These are phyloP conservation scores for Otatea glauca DNA, from an alignment of 176 grass and related monocot species.

Conservation along the genomic window DNA sequence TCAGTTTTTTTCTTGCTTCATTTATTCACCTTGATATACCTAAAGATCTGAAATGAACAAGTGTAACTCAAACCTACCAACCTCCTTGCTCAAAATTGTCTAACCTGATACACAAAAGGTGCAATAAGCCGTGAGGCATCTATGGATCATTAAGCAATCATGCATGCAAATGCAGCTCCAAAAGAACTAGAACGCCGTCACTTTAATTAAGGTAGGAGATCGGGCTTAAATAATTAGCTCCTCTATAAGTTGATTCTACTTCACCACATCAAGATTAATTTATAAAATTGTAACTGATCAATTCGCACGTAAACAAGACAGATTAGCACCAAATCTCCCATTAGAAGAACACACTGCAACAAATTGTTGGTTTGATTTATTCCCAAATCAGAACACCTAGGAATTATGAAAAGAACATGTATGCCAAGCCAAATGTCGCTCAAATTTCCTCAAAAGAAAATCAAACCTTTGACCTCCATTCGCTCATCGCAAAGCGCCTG, in stretches of 20 bases:
- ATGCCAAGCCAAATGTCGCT: background rate
- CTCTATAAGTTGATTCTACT: background rate
- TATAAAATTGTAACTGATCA: background rate
- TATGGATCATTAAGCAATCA: background rate
- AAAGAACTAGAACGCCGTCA: background rate
- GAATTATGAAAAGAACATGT: constrained; percentile 16
- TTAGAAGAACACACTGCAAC: background rate
- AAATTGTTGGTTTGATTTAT: constrained; percentile 36
- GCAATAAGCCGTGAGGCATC: background rate
- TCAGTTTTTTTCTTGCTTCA: background rate
- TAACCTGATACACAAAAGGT: background rate
- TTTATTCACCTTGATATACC: background rate
- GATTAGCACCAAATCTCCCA: constrained; percentile 22
- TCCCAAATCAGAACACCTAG: constrained; percentile 30
- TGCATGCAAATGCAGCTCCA: constrained; percentile 3
- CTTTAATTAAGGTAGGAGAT: background rate
- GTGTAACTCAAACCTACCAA: background rate
- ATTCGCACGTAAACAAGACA: background rate
- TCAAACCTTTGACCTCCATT: background rate
- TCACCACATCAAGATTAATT: background rate
- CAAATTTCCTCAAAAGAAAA: constrained; percentile 30
- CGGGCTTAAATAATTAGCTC: background rate
- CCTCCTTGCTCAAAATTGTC: constrained; percentile 1
- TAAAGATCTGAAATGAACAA: background rate
- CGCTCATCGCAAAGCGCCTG: background rate